Percentiles rank a stretch among this genome's conserved stretches.
These are phyloP conservation scores for Trametes elegans DNA, from an alignment of 768 basidiomycete species.

Conservation along the genomic window DNA sequence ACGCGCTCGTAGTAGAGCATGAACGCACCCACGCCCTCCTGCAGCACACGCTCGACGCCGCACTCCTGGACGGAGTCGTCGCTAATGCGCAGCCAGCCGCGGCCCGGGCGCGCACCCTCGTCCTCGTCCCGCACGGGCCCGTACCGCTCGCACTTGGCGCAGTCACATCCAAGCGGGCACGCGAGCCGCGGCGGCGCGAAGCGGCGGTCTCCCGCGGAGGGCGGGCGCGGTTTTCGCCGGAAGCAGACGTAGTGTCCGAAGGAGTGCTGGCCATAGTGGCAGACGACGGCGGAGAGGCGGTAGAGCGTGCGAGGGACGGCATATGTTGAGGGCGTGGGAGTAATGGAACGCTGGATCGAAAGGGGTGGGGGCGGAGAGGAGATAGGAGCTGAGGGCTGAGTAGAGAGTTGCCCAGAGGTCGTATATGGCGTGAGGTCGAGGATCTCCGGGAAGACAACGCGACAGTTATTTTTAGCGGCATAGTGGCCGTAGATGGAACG, in stretches of 20 bases:
- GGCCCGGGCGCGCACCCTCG: conserved; percentile 39
- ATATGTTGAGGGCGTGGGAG: conserved; percentile 55
- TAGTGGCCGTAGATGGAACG: conserved; percentile 78
- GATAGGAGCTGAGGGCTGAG: conserved; percentile 65
- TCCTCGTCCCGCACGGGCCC: conserved; percentile 62
- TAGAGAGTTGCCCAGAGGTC: conserved; percentile 76
- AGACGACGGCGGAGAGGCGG: conserved; percentile 81
- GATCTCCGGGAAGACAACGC: conserved; percentile 79
- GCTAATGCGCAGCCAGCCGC: conserved; percentile 86
- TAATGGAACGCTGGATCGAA: conserved; percentile 44
- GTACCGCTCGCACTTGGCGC: conserved; percentile 43
- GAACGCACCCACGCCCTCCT: conserved; percentile 76
- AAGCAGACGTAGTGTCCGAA: conserved; percentile 96
- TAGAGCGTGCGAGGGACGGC: conserved; percentile 69
- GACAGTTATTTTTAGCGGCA: conserved; percentile 81
- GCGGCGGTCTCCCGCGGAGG: conserved; percentile 38
- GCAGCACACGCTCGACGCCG: conserved; percentile 69
- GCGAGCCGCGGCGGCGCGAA: conserved; percentile 37
- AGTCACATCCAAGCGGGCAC: conserved; percentile 46
- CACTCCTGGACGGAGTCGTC: conserved; percentile 81
- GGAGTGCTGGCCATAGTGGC: conserved; percentile 90
- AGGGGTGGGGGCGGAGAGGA: conserved; percentile 56
- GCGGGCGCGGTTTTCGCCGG: conserved; percentile 71
- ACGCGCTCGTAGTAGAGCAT: conserved; percentile 94
- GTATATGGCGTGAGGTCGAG: conserved; percentile 89